Evolutionary conservation across 2,329 filamentous ascomycete genomes (phyloP), one percentile per base, ranked within the genome.

Genomic region (Colletotrichum orchidophilum): DNA sequence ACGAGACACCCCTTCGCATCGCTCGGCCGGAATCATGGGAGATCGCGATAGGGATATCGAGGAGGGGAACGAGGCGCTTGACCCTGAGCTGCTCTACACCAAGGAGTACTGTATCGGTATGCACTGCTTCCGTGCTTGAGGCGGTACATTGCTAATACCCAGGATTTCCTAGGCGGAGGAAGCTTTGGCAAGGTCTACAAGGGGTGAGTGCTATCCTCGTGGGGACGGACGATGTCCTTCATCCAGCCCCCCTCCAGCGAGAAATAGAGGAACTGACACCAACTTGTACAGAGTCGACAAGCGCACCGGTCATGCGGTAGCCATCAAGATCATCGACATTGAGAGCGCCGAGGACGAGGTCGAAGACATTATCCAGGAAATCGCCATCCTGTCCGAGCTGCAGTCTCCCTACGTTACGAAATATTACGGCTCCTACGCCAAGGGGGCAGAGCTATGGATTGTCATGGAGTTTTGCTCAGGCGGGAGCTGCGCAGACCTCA

Each of bases 121-220:
- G 89, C 66, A 70, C 63, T 61, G 66, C 39, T 62, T 54, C 58
- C 63, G 65, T 42, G 42, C 59, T 63, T 21, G 29, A 31, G 8
- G 53, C 46, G 42, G 35, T 46, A 27, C 15, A 5, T 70, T 21
- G 66, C 66, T 70, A 60, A 72, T 55, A 60, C 24, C 18, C 70
- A 73, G 31, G 59, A 58, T 61, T 67, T 65, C 63, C 65, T 77
- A 95, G 96, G 96, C 76, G 96, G 96, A 76, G 96, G 96, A 73
- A 98, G 96, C 83, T 99, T 99, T 84, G 96, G 96, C 79, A 97
- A 97, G 83, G 96, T 99, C 73, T 99, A 96, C 88, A 98, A 98
- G 88, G 96, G 96, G 94, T 95, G 87, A 73, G 67, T 9, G 6
- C 27, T n/a, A n/a, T n/a, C n/a, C n/a, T n/a, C n/a, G n/a, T n/a